These are phyloP conservation scores for Cicer yamashitae DNA, from an alignment of 306 rosid species.

Conservation along the genomic window DNA sequence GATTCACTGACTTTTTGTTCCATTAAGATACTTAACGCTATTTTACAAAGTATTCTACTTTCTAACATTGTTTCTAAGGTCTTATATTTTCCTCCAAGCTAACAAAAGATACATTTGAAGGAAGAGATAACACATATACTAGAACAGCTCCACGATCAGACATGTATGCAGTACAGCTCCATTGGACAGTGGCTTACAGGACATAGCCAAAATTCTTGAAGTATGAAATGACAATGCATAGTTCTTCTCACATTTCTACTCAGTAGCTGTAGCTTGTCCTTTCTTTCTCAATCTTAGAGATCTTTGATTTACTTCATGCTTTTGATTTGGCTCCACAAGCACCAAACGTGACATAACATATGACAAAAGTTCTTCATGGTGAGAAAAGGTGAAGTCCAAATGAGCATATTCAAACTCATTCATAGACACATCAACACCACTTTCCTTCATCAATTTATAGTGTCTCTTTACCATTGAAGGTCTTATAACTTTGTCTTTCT, in stretches of 20 bases:
- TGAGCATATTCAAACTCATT: slow-evolving; percentile 91
- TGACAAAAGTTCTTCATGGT: slow-evolving; percentile 84
- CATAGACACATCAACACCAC: slow-evolving; percentile 68
- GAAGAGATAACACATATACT: slow-evolving; percentile 8
- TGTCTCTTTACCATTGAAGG: slow-evolving; percentile 91
- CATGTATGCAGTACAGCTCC: slow-evolving; percentile 2
- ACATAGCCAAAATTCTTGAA: slow-evolving; percentile 25
- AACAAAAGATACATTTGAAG: slow-evolving; percentile 33
- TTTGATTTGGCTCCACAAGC: slow-evolving; percentile 63
- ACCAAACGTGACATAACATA: slow-evolving; percentile 81
- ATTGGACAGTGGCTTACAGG: neutral
- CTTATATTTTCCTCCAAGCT: slow-evolving; percentile 30
- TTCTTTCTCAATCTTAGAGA: slow-evolving; percentile 50
- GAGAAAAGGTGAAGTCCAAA: slow-evolving; percentile 93
- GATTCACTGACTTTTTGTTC: neutral
- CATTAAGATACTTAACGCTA: slow-evolving; percentile 1
- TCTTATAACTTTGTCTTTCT: slow-evolving; percentile 79
- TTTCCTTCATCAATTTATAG: slow-evolving; percentile 71
- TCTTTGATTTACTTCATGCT: slow-evolving; percentile 49
- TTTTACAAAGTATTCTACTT: slow-evolving; percentile 38
- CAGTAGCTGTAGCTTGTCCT: slow-evolving; percentile 42
- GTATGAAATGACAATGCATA: neutral
- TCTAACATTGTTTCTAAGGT: slow-evolving; percentile 3
- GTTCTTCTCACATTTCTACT: slow-evolving; percentile 26
- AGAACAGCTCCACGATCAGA: slow-evolving; percentile 27